phyloP scores from a whole-genome alignment of 2,329 filamentous ascomycete genomes.

The Colletotrichum somersetense region DNA sequence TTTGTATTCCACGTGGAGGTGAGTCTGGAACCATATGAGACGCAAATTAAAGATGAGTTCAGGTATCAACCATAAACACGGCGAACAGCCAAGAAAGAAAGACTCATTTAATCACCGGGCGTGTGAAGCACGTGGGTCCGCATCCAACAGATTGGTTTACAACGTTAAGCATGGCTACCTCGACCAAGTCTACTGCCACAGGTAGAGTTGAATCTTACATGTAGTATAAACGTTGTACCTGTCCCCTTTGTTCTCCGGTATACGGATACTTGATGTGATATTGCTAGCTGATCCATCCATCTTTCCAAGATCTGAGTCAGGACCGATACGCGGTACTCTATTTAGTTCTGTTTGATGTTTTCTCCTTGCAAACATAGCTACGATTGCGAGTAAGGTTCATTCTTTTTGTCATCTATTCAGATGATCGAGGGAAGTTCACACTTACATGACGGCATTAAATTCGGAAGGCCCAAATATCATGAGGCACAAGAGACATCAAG shows the following conservation, averaged over 20 bases:
- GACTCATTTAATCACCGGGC: not conserved
- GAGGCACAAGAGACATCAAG: not conserved
- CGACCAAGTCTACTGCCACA: not conserved
- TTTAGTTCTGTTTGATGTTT: not conserved
- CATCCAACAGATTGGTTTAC: too few species aligned
- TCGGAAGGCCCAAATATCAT: not conserved
- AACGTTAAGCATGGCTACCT: not conserved
- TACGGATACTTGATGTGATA: not conserved
- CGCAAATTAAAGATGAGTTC: not conserved
- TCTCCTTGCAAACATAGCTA: not conserved
- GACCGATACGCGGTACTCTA: not conserved
- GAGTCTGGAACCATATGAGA: not conserved
- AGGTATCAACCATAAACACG: not conserved
- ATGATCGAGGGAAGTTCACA: not conserved
- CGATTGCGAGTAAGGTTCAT: not conserved
- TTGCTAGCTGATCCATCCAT: not conserved
- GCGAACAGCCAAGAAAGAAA: not conserved
- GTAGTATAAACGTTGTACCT: not conserved
- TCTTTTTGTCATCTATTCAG: not conserved
- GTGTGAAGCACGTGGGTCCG: too few species aligned
- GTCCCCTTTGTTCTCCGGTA: not conserved
- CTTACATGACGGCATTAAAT: not conserved
- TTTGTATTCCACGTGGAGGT: not conserved
- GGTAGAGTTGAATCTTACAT: not conserved
- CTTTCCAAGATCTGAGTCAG: not conserved